phyloP scores from a whole-genome alignment of 495 filamentous ascomycete species.

The Daldinia vernicosa region DNA sequence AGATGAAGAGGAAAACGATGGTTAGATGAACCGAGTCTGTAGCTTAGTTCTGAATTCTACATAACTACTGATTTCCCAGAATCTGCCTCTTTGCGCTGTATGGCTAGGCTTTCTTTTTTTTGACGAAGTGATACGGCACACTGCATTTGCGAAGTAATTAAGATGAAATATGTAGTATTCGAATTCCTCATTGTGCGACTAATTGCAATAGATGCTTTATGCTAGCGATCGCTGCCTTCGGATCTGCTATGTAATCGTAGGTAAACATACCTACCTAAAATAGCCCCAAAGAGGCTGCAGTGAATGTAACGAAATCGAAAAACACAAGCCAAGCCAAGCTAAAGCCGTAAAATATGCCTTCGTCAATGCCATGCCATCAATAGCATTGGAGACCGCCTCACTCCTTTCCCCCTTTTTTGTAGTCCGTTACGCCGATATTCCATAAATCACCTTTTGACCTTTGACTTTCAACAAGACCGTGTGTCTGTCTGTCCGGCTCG shows the following conservation, averaged over 20 bases:
- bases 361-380: not conserved
- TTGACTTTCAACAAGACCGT: not conserved
- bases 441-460: not conserved
- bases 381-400: not conserved
- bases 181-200: not conserved
- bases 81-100: not conserved
- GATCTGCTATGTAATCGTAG: not conserved
- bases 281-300: not conserved
- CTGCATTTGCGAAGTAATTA: not conserved
- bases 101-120: not conserved
- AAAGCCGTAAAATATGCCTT: not conserved
- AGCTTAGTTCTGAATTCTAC: slow-evolving; percentile 37
- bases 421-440: slow-evolving; percentile 3
- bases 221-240: not conserved
- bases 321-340: not conserved
- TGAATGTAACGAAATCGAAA: not conserved
- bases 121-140: not conserved
- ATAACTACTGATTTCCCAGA: slow-evolving; percentile 21
- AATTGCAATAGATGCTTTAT: not conserved
- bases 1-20: slow-evolving; percentile 13
- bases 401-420: not conserved
- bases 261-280: not conserved
- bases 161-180: not conserved
- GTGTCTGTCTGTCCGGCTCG: not conserved
- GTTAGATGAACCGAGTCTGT: slow-evolving; percentile 27